Evolutionary conservation across 306 rosid species (phyloP).

Genomic region (Cucurbita moschata): DNA sequence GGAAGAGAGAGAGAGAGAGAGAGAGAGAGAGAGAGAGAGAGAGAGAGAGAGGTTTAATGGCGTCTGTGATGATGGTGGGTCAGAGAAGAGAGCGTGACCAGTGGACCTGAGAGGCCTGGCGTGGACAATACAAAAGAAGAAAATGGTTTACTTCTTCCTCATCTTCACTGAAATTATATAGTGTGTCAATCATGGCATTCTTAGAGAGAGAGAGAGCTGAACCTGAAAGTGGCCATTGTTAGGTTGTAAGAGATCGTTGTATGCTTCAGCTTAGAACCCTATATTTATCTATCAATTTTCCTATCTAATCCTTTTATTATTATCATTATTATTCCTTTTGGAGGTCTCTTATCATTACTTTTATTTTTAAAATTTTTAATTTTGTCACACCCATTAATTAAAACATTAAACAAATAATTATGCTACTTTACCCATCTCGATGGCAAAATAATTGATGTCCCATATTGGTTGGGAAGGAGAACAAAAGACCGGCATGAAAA

Average conservation of each 20-base stretch:
- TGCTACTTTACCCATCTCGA: no score
- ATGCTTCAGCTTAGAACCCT: neutral
- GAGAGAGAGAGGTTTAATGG: neutral
- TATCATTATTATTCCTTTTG: neutral
- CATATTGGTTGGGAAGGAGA: no score
- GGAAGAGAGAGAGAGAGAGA: neutral
- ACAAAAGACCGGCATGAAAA: no score
- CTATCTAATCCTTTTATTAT: neutral
- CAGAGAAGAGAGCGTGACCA: neutral
- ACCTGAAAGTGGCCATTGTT: neutral
- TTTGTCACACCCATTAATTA: no score
- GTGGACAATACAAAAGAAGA: neutral
- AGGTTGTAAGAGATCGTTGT: neutral
- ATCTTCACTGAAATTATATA: neutral
- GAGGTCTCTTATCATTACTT: neutral
- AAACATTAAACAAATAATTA: no score
- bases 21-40: neutral
- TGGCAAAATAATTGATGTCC: no score
- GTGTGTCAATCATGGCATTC: neutral
- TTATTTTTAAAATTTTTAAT: neutral
- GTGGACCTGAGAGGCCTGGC: neutral
- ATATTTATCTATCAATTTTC: neutral
- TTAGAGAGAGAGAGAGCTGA: neutral
- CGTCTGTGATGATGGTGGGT: neutral
- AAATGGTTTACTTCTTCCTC: neutral